These are phyloP conservation scores for Aspergillus sp. DNA, from an alignment of 2,329 filamentous ascomycete species.

Conservation along the genomic window DNA sequence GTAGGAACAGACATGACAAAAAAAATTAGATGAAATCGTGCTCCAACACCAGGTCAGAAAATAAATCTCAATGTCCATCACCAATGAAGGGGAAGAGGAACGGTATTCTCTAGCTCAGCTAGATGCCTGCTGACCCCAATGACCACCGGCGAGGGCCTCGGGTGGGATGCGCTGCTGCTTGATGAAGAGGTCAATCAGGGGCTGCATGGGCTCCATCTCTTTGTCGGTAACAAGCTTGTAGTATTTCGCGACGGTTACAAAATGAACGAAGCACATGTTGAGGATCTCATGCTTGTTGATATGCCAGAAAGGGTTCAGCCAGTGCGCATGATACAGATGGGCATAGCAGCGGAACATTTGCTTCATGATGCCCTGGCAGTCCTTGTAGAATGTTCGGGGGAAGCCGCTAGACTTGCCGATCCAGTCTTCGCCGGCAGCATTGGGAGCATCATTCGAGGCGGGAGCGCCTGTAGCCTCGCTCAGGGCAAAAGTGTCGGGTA, in stretches of 20 bases:
- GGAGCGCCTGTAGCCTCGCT: slow-evolving; percentile 57
- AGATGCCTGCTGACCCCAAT: slow-evolving; percentile 46
- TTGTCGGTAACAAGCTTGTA: slow-evolving; percentile 84
- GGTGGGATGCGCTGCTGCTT: slow-evolving; percentile 85
- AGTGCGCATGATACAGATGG: slow-evolving; percentile 97
- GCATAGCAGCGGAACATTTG: slow-evolving; percentile 99
- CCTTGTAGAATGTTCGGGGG: slow-evolving; percentile 83
- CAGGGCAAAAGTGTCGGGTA: slow-evolving; percentile 59
- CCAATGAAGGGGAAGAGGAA: slow-evolving; percentile 17
- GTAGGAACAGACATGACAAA: slow-evolving; percentile 23
- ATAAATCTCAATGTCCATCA: slow-evolving; percentile 22
- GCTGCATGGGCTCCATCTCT: slow-evolving; percentile 95
- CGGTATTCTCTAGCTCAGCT: slow-evolving; percentile 30
- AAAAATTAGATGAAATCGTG: slow-evolving; percentile 20
- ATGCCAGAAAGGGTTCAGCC: slow-evolving; percentile 80
- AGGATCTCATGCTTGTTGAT: slow-evolving; percentile 72
- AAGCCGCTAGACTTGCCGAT: slow-evolving; percentile 92
- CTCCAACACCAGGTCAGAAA: slow-evolving; percentile 42
- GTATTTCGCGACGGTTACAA: slow-evolving; percentile 77
- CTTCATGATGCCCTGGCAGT: slow-evolving; percentile 92
- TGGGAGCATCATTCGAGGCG: slow-evolving; percentile 59
- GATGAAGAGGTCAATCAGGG: slow-evolving; percentile 88
- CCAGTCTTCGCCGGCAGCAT: slow-evolving; percentile 71
- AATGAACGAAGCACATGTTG: slow-evolving; percentile 87
- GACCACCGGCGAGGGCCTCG: slow-evolving; percentile 55